Evolutionary conservation across 306 rosid genomes (phyloP).

Genomic region (Rosa chinensis): DNA sequence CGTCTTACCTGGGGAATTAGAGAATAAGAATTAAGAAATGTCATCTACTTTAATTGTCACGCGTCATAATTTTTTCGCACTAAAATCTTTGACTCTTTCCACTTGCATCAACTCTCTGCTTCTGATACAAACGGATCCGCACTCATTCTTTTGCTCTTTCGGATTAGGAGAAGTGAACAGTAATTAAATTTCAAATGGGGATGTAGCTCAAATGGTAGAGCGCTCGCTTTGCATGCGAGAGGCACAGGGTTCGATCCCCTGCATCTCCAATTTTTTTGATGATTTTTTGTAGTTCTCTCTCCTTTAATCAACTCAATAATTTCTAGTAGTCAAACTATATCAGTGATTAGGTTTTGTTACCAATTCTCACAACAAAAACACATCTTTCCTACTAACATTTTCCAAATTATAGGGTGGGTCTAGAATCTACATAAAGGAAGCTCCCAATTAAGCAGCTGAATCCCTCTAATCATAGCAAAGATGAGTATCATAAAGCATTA

Average conservation of each 20-base stretch:
- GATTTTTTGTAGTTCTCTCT: not conserved
- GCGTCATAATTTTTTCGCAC: not conserved
- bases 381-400: no score
- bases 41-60: not conserved
- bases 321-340: not conserved
- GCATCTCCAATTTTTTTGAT: not conserved
- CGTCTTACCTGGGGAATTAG: no score
- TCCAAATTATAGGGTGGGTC: no score
- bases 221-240: constrained; percentile 12
- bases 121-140: not conserved
- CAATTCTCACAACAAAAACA: not conserved
- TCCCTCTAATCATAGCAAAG: not conserved
- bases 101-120: not conserved
- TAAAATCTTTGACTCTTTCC: not conserved
- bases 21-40: not conserved
- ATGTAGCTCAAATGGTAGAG: constrained; percentile 14
- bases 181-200: not conserved
- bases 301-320: not conserved
- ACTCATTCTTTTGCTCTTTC: not conserved
- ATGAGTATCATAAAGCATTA: not conserved
- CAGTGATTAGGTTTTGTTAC: not conserved
- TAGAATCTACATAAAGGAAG: no score
- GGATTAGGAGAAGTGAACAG: no score
- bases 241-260: not conserved
- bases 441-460: not conserved